Evolutionary conservation across 2,329 filamentous ascomycete species (phyloP).

Genomic region (Verticillium longisporum): DNA sequence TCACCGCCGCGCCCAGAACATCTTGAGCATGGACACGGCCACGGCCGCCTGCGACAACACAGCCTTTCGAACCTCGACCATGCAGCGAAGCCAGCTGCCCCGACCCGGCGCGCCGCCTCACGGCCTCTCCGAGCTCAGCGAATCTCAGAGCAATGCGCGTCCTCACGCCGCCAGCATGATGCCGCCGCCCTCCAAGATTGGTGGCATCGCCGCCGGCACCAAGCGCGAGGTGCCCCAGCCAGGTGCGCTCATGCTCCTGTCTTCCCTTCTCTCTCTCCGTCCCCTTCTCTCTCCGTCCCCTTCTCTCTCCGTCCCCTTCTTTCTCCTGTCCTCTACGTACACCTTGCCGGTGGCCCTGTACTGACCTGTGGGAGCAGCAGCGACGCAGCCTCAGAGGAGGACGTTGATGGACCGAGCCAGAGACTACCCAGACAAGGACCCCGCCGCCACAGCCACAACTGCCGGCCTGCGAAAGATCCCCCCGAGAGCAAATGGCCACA

Average conservation of each 20-base stretch:
- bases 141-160: constrained; percentile 55
- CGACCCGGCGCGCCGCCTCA: constrained; percentile 14
- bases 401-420: constrained; percentile 47
- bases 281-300: too few relatives aligned
- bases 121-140: constrained; percentile 46
- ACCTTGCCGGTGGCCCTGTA: not conserved
- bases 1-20: constrained; percentile 13
- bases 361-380: constrained; percentile 30
- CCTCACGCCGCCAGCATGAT: constrained; percentile 31
- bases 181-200: constrained; percentile 29
- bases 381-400: constrained; percentile 55
- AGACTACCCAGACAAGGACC: constrained; percentile 38
- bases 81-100: constrained; percentile 13
- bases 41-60: constrained; percentile 20
- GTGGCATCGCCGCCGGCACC: constrained; percentile 16
- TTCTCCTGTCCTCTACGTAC: too few relatives aligned
- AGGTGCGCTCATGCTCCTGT: constrained; percentile 23
- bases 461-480: not conserved
- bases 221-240: constrained; percentile 46
- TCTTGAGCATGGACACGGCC: constrained; percentile 23
- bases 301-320: too few relatives aligned
- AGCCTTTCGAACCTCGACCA: constrained; percentile 18
- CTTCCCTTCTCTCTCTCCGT: not conserved
- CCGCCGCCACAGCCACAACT: constrained; percentile 28
- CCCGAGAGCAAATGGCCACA: constrained; percentile 4